Conservation (phyloP, 2,329 filamentous ascomycete species). For the Diplocarpon mali region DNA sequence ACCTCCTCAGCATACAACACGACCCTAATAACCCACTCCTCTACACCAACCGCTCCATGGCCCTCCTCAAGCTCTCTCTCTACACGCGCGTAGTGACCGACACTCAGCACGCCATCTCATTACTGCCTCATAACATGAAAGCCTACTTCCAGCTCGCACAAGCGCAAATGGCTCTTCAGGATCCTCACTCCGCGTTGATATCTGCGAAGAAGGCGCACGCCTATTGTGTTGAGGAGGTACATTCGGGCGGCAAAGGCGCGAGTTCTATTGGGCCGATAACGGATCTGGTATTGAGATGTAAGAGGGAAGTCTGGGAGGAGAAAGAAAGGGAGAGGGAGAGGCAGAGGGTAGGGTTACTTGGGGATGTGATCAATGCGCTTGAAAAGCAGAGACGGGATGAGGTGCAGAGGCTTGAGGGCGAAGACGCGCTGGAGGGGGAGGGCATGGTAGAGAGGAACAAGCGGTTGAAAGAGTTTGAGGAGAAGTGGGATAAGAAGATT, state of each 20-base stretch:
- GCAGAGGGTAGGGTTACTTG: conserved; percentile 46
- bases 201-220: conserved; percentile 64
- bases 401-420: conserved; percentile 30
- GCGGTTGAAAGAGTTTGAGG: conserved; percentile 24
- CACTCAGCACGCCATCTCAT: conserved; percentile 59
- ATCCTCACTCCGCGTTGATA: conserved; percentile 61
- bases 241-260: conserved; percentile 65
- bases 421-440: conserved; percentile 23
- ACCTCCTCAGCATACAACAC: conserved; percentile 51
- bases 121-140: conserved; percentile 47
- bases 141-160: conserved; percentile 75
- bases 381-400: conserved; percentile 35
- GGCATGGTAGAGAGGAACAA: conserved; percentile 28
- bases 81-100: conserved; percentile 71
- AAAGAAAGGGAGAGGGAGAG: conserved; percentile 51
- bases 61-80: conserved; percentile 60
- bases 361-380: conserved; percentile 44
- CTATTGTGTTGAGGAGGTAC: conserved; percentile 53
- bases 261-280: conserved; percentile 61
- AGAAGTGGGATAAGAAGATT: conserved; percentile 39
- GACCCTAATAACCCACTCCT: conserved; percentile 68
- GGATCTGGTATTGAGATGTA: conserved; percentile 63
- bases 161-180: conserved; percentile 64
- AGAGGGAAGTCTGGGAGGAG: conserved; percentile 77
- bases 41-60: conserved; percentile 84